Base-by-base conservation (phyloP, 345 rosid species). In the Garcia nutans region DNA sequence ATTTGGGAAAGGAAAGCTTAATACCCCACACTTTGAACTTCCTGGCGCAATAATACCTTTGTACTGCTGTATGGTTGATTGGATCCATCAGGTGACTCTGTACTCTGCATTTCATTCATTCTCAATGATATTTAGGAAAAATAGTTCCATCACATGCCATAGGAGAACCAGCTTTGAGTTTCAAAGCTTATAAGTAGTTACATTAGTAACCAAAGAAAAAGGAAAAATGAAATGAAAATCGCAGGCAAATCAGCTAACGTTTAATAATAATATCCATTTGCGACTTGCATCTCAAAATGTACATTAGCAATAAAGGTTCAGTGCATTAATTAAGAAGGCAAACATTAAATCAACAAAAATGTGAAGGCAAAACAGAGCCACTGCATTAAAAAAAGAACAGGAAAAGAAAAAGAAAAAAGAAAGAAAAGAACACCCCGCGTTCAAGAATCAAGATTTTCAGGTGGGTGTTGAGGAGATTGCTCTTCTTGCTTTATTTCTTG, bases 401-500 rank as follows among this genome's bases (percentile, higher is more conserved):
- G 17, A 6, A 16, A 16, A 37, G 5, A 5, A 37, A 37, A 37
- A 3, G 5, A 3, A 33, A 33, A 33, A 33, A 33, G 2, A 33
- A 33, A 33, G 37, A 33, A 33, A 37, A 37, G 41, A 37, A 50
- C 28, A 23, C 15, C 58, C 4, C 6, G 15, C 23, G 22, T 24
- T 69, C 15, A 76, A 68, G 79, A 49, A 62, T 63, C 70, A 28
- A 50, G 71, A 73, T 72, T 70, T 68, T 67, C 67, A 73, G 77
- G 28, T 9, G 83, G 33, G 54, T 68, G 57, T 64, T 80, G 79
- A 58, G 82, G 61, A 33, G 82, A 76, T 20, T 79, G 82, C 64
- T 80, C 76, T 52, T 74, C 80, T 16, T 66, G 85, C 70, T 80
- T 74, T 52, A 78, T n/a, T 70, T 82, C 86, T 54, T 71, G 82